Evolutionary conservation across 495 filamentous ascomycete species (phyloP).

Genomic region (Penicillium silybi): DNA sequence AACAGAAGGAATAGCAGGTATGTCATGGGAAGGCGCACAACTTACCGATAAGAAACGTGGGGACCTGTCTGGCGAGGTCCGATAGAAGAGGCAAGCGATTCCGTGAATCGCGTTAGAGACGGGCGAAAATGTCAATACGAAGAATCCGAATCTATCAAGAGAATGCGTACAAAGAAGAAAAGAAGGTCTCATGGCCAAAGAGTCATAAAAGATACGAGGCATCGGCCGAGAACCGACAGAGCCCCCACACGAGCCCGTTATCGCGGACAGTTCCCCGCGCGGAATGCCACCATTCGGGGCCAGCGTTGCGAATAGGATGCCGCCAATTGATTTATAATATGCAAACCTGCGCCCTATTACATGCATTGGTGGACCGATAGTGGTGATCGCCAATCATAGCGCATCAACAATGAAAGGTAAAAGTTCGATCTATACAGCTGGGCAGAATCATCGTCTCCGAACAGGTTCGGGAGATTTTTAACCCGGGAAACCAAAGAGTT

Average conservation of each 20-base stretch:
- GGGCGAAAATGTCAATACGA: neutral
- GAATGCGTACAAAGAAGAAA: neutral
- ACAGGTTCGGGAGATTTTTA: neutral
- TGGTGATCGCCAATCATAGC: neutral
- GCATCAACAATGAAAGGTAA: neutral
- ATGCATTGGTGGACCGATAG: neutral
- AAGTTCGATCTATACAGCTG: neutral
- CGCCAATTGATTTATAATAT: neutral
- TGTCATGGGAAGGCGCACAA: neutral
- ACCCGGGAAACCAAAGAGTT: neutral
- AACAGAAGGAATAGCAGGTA: neutral
- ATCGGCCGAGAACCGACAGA: conserved; percentile 13
- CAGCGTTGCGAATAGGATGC: conserved; percentile 1
- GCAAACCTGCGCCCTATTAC: neutral
- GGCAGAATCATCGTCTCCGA: neutral
- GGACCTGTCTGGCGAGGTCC: neutral
- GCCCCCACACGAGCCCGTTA: conserved; percentile 14
- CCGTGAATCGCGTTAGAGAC: neutral
- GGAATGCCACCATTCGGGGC: conserved; percentile 2
- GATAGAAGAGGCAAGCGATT: neutral
- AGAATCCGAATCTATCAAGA: neutral
- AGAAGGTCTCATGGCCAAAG: neutral
- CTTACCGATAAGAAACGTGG: conserved; percentile 7
- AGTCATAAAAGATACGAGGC: conserved; percentile 7
- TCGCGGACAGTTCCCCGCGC: conserved; percentile 19